Evolutionary conservation across 305 asterid species (phyloP).

Genomic region (Fraxinus angustifolia): DNA sequence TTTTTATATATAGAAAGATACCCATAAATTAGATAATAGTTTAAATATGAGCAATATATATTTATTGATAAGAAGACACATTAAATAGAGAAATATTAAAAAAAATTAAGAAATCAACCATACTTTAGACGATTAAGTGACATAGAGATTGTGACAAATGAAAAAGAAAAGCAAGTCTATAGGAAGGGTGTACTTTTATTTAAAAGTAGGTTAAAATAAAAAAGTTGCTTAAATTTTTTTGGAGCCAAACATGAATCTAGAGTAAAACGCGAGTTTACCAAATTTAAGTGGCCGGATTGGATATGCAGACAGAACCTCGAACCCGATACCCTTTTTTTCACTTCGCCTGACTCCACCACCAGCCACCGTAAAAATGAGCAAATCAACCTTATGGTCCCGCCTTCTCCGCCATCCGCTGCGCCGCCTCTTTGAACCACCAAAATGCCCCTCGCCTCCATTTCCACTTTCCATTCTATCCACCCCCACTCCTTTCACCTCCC

Average conservation of each 20-base stretch:
- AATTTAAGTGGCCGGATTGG: not conserved
- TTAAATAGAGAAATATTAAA: no score
- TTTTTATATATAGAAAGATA: no score
- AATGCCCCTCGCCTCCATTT: slow-evolving; percentile 13
- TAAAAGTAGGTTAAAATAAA: no score
- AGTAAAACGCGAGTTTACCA: not conserved
- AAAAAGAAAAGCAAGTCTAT: no score
- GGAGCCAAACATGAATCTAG: not conserved
- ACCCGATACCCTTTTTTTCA: slow-evolving; percentile 17
- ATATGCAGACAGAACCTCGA: slow-evolving; percentile 22
- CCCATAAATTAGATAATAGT: no score
- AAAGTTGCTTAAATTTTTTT: not conserved
- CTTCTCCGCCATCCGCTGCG: slow-evolving; percentile 32
- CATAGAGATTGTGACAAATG: no score
- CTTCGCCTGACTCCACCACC: not conserved
- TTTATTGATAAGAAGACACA: no score
- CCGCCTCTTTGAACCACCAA: slow-evolving; percentile 1
- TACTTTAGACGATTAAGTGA: no score
- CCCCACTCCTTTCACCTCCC: slow-evolving; percentile 20
- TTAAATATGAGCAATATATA: no score
- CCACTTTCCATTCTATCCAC: slow-evolving; percentile 2
- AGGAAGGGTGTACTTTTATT: no score
- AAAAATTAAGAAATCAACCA: no score
- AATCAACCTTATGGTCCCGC: slow-evolving; percentile 28
- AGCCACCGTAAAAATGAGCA: slow-evolving; percentile 31